phyloP scores from a whole-genome alignment of 768 basidiomycete genomes.

The Tephrocybe sp. region DNA sequence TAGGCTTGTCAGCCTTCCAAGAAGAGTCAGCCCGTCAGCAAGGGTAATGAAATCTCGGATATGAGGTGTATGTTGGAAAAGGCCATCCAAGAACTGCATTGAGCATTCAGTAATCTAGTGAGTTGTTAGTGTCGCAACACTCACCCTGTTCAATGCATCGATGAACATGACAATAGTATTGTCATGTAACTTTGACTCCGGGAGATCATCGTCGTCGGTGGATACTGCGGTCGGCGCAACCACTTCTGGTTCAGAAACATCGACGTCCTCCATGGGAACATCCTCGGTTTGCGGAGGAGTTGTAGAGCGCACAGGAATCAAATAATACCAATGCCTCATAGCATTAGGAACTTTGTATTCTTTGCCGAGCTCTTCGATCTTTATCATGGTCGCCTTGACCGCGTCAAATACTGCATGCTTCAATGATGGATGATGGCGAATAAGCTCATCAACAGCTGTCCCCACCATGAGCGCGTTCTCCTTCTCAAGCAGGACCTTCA shows the following conservation, averaged over 20 bases:
- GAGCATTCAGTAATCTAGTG: neutral
- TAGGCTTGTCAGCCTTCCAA: slow-evolving; percentile 77
- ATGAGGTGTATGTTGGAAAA: slow-evolving; percentile 90
- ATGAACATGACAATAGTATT: slow-evolving; percentile 77
- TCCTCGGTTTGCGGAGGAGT: slow-evolving; percentile 30
- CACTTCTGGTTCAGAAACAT: slow-evolving; percentile 17
- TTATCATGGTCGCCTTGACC: slow-evolving; percentile 65
- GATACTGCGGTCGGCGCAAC: slow-evolving; percentile 17
- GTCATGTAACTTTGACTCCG: slow-evolving; percentile 56
- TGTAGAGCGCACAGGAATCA: slow-evolving; percentile 32
- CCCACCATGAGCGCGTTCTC: slow-evolving; percentile 91
- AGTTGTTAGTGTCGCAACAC: slow-evolving; percentile 19
- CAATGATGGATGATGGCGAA: slow-evolving; percentile 91
- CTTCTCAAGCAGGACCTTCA: slow-evolving; percentile 86
- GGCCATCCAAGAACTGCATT: slow-evolving; percentile 85
- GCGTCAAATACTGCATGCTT: slow-evolving; percentile 80
- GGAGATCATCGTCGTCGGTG: slow-evolving; percentile 26
- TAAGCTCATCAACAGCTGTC: slow-evolving; percentile 89
- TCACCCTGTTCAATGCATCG: slow-evolving; percentile 76
- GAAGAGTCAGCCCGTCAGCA: slow-evolving; percentile 68
- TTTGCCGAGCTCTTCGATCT: slow-evolving; percentile 74
- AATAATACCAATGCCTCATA: slow-evolving; percentile 66
- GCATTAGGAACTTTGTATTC: slow-evolving; percentile 55
- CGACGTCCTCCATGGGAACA: slow-evolving; percentile 50
- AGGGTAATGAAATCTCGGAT: slow-evolving; percentile 85